Evolutionary conservation across 2,329 filamentous ascomycete species (phyloP), one percentile per base, ranked within the genome.

Genomic region (Xylariaceae sp.): DNA sequence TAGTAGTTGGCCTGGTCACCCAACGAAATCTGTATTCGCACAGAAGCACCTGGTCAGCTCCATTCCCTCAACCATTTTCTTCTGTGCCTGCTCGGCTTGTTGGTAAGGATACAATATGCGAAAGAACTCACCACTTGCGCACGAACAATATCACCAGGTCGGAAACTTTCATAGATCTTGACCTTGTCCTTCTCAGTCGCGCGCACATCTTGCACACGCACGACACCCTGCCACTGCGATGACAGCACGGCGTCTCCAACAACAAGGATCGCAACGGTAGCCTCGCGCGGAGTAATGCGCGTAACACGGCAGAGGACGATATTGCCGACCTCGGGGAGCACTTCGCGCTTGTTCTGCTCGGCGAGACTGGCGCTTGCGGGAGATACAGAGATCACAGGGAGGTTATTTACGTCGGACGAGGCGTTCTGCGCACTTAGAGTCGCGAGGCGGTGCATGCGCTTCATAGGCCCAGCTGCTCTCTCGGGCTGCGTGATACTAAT

Each of bases 1-100:
- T 97, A 99, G 73, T 97, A 99, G 69, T 90, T 96, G 54, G 89
- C 86, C 76, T 97, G 92, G 72, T 99, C 94, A 44, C 94, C 94
- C 11, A 97, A 76, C 6, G 89, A 94, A 60, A 96, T 94, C 86
- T 88, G 60, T 10, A 41, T 6, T 23, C 10, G 9, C 15, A 39
- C 18, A 8, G 35, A 3, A 44, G 1, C 1, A 35, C 34, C 56
- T 54, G 11, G 55, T 64, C 30, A 61, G 55, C 53, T 57, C 17
- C 9, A 8, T 45, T 44, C 35, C 3, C 23, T 4, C 23, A 30
- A 30, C 3, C 4, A 30, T 4, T 30, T 5, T 30, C 23, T 5
- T 30, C 23, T 30, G 23, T 30, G 23, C 23, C 4, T 5, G 4
- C 23, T 30, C 23, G 4, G 3, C 23, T 30, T 30, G 23, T 30